phyloP scores from a whole-genome alignment of 352 stramenopile species.

The Pythium pyrilobum region DNA sequence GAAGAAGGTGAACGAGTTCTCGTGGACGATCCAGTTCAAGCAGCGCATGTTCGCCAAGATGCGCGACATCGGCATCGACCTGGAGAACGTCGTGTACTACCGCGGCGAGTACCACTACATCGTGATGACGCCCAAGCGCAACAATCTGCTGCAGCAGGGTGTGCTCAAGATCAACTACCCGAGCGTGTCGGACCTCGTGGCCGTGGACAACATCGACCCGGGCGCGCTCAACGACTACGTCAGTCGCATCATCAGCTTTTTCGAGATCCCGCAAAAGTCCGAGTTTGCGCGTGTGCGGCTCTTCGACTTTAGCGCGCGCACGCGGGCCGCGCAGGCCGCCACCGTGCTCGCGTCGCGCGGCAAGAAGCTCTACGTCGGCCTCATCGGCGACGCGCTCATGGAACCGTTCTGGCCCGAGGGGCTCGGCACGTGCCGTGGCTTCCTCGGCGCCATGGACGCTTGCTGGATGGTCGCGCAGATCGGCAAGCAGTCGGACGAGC shows the following conservation, averaged over 20 bases:
- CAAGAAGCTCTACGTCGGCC: slow-evolving; percentile 76
- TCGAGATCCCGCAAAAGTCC: slow-evolving; percentile 64
- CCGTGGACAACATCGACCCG: slow-evolving; percentile 65
- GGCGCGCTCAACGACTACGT: slow-evolving; percentile 56
- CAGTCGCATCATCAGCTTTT: slow-evolving; percentile 59
- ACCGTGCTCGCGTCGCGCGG: slow-evolving; percentile 54
- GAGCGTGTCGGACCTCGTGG: slow-evolving; percentile 52
- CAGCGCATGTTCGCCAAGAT: slow-evolving; percentile 80
- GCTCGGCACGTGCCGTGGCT: slow-evolving; percentile 75
- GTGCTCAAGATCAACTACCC: slow-evolving; percentile 68
- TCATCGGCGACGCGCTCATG: slow-evolving; percentile 77
- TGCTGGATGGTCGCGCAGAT: slow-evolving; percentile 77
- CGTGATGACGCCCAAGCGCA: slow-evolving; percentile 77
- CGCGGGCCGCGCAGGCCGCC: slow-evolving; percentile 64
- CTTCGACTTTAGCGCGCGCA: slow-evolving; percentile 83
- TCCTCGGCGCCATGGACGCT: slow-evolving; percentile 69
- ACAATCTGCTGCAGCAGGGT: slow-evolving; percentile 70
- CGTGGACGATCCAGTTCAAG: slow-evolving; percentile 85
- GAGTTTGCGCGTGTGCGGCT: slow-evolving; percentile 63
- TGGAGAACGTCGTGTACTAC: slow-evolving; percentile 87
- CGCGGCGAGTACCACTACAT: slow-evolving; percentile 84
- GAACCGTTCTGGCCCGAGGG: slow-evolving; percentile 86
- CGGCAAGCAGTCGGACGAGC: slow-evolving; percentile 60
- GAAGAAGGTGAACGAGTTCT: slow-evolving; percentile 77
- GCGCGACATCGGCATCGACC: slow-evolving; percentile 59